Evolutionary conservation across 177 flowering plant species (phyloP).

Genomic region (Vitis hybrid): DNA sequence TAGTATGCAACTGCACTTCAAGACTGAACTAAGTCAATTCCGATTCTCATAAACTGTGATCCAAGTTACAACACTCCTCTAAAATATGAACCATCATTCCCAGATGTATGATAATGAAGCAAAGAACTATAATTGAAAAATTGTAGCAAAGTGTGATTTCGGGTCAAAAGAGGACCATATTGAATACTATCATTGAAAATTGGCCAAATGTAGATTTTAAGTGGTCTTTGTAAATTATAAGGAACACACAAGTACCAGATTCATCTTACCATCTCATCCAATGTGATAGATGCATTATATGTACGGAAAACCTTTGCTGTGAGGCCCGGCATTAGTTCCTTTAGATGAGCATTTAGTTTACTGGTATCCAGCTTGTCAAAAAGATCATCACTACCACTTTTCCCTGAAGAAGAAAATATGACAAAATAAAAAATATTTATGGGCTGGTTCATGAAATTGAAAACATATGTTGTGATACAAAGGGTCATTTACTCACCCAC

Average conservation of each 20-base stretch:
- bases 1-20: too few relatives aligned
- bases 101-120: too few relatives aligned
- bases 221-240: too few relatives aligned
- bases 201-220: too few relatives aligned
- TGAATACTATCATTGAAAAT: too few relatives aligned
- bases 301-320: constrained; percentile 99
- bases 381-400: constrained; percentile 69
- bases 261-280: constrained; percentile 84
- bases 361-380: constrained; percentile 89
- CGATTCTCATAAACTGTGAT: too few relatives aligned
- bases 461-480: neutral
- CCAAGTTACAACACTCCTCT: too few relatives aligned
- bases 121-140: too few relatives aligned
- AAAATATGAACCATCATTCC: too few relatives aligned
- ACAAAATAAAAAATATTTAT: constrained; percentile 6
- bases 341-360: constrained; percentile 92
- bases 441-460: neutral
- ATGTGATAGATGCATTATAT: constrained; percentile 91
- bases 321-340: constrained; percentile 98
- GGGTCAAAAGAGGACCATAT: too few relatives aligned
- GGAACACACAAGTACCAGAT: neutral
- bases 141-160: too few relatives aligned
- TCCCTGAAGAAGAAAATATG: constrained; percentile 48
- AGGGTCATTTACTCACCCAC: constrained; percentile 40
- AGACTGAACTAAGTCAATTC: too few relatives aligned